A percentile compares a stretch with the other conserved stretches of the same genome.
phyloP scores from a whole-genome alignment of 2,329 filamentous ascomycete genomes.

The Davidsoniella australis region DNA sequence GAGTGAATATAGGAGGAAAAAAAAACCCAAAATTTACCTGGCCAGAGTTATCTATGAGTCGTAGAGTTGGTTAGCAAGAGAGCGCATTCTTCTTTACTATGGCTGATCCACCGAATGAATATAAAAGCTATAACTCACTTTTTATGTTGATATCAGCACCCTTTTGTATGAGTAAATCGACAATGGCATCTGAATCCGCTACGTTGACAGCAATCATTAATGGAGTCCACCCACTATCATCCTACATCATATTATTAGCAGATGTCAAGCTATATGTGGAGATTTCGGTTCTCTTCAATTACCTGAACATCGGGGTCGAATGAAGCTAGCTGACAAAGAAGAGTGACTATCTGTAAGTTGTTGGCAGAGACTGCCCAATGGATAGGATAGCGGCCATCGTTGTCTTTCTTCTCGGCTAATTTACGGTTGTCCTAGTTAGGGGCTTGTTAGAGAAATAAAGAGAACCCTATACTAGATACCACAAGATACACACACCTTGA shows the following conservation, averaged over 20 bases:
- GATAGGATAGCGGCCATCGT: constrained; percentile 75
- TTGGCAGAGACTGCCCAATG: constrained; percentile 91
- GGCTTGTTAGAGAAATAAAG: neutral
- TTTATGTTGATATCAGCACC: constrained; percentile 58
- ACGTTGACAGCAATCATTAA: constrained; percentile 70
- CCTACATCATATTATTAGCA: constrained; percentile 25
- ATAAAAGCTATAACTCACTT: constrained; percentile 29
- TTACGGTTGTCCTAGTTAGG: constrained; percentile 54
- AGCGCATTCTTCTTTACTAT: neutral
- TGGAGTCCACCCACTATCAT: constrained; percentile 66
- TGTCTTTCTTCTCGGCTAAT: constrained; percentile 54
- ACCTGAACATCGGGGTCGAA: constrained; percentile 79
- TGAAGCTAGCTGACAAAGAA: constrained; percentile 50
- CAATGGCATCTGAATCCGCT: constrained; percentile 51
- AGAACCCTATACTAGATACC: neutral
- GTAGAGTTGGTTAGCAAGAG: constrained; percentile 12
- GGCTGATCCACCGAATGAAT: neutral
- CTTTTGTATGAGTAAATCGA: constrained; percentile 49
- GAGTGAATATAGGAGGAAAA: neutral
- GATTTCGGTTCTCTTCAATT: constrained; percentile 4
- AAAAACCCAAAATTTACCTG: constrained; percentile 28
- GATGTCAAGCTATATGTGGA: neutral
- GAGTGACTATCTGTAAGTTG: constrained; percentile 52
- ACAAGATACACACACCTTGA: constrained; percentile 5
- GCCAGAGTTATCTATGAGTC: constrained; percentile 39